Evolutionary conservation across 768 basidiomycete species (phyloP), one percentile per base, ranked within the genome.

Genomic region (Tylopilus cervinicoccineus): DNA sequence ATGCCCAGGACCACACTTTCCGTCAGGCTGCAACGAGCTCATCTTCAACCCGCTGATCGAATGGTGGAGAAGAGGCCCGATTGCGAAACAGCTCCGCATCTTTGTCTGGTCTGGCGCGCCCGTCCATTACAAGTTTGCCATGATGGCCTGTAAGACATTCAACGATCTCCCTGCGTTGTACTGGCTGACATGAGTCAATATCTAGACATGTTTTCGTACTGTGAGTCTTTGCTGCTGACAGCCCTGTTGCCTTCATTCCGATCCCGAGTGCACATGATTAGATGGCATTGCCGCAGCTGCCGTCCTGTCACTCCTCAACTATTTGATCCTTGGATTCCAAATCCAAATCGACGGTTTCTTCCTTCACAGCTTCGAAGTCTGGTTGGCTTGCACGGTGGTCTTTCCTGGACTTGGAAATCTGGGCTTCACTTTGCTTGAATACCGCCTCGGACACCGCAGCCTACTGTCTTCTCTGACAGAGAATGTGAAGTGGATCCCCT

Each of bases 1-100:
- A 19, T 20, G 34, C 1, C n/a, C 50, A 24, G 48, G 5, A 78
- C 60, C 83, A 7, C 53, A n/a, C 11, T 10, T 8, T 4, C 19
- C 7, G 12, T 29, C 11, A 64, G 61, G 61, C 4, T 63, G 61
- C 23, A 64, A 63, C 33, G 61, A 88, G 64, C 79, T 95, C 39
- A 81, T 93, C 54, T 94, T 94, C 76, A 83, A 93, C 58, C 93
- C 93, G 0, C 59, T 93, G 56, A 74, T 80, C 43, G 62, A 80
- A 19, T 94, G 91, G 92, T 85, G 82, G 78, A 70, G 68, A 48
- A 68, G 77, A 48, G 92, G 92, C 2, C 91, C 91, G 0, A 84
- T 96, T 66, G 91, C 81, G 32, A 84, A 84, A 57, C 86, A 90
- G 63, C 74, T 91, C 7, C 83, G 82, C 32, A 76, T 72, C 33